Base-by-base conservation (phyloP, 2,329 filamentous ascomycete genomes). In the Stagonosporopsis cucurbitacearum region DNA sequence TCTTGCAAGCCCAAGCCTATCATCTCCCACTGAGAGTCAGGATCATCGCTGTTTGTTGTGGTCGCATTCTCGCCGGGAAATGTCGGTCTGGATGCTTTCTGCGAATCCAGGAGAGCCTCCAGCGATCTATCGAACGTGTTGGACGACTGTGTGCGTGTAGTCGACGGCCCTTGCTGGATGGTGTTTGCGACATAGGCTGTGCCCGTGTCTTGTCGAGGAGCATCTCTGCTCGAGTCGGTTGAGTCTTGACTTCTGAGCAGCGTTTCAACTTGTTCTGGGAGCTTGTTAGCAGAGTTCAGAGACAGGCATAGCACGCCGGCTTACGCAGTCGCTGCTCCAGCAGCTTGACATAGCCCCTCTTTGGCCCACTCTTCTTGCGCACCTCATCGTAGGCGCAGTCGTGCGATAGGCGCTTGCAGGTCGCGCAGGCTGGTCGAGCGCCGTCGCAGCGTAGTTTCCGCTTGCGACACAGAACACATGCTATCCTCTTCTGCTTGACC, bases 381-480 rank as follows among this genome's bases (percentile, higher is more conserved):
- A 94, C 89, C 79, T 96, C 92, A 72, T 96, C 92, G 72, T 96
- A 96, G 58, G 90, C 88, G 78, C 93, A 96, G 51, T 88, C 85
- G 76, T 97, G 93, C 39, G 90, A 88, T 46, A 96, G 80, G n/a
- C 93, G 84, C 28, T 90, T 87, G 76, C 93, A 97, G 23, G 92
- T 96, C 67, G 89, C 92, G 73, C 93, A 96, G 65, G 89, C 91
- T 20, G 93, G 93, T 61, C 90, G 88, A 49, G 84, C 80, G 33
- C 92, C 92, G 74, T 97, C 93, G 76, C 93, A 97, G 77, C 90
- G 89, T 64, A 97, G 81, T 79, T 98, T 98, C 72, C 94, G 85
- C 78, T 93, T 95, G 68, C 94, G 84, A 74, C 95, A 99, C 60
- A 98, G 88, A 71, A 96, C 91, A 75, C 95, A 99, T 33, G 95